Evolutionary conservation across 2,329 filamentous ascomycete genomes (phyloP), one percentile per base, ranked within the genome.

Genomic region (Pyrenophora tritici-repentis): DNA sequence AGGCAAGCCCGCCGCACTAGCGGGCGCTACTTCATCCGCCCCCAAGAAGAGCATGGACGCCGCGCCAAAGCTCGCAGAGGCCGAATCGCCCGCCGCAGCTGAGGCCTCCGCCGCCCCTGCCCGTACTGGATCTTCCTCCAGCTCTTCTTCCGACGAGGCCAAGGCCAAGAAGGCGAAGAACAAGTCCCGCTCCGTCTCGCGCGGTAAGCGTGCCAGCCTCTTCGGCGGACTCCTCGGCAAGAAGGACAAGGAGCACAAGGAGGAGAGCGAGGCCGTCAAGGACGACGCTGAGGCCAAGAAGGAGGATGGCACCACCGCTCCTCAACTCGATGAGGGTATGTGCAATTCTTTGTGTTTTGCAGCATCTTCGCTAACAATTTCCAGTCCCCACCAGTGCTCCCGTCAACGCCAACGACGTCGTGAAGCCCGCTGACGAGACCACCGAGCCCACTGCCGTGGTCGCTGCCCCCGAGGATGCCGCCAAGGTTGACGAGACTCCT

Each of bases 121-220:
- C 45, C 73, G 76, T 48, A 59, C 68, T 62, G 73, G 71, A 43
- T 74, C 72, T 37, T 73, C 72, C 10, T 71, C 70, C 57, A 72
- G 70, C 61, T 70, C 67, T 44, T 75, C 76, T 32, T 75, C 74
- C 18, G 78, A 80, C 52, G 76, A 79, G 54, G 73, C 78, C 54
- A 79, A 81, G 70, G 70, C 71, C 66, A 72, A 70, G 65, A 72
- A 73, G 60, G 72, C 74, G 54, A 78, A 81, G 71, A 74, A 76
- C 73, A 85, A 85, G 79, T 84, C 82, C 76, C 83, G 84, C 65
- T 83, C 80, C 38, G 78, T 77, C 40, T 86, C 83, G 36, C 83
- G 78, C 16, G 49, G 49, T 54, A 85, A 85, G 78, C 80, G 82
- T 61, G 71, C 75, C 56, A 83, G 79, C 73, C 78, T 86, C 67